Conservation (phyloP, 1,284 basidiomycete genomes). For the Flammula alnicola region DNA sequence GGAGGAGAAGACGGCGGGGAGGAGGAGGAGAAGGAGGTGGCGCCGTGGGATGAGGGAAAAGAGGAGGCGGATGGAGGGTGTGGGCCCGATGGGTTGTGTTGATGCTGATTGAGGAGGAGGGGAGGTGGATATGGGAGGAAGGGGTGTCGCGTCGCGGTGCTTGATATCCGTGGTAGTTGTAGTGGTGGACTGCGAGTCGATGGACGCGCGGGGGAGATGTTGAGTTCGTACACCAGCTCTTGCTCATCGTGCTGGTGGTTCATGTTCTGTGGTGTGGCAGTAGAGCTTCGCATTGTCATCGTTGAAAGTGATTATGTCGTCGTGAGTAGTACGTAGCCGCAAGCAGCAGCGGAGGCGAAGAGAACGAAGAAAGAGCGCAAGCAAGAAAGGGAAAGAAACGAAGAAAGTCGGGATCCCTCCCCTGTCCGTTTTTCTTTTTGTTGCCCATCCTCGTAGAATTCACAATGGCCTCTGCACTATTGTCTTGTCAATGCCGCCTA, state of each 20-base stretch:
- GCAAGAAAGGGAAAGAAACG: no score
- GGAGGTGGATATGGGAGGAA: conserved; percentile 9
- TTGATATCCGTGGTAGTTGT: conserved; percentile 7
- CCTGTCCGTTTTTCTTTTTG: no score
- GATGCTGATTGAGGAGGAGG: background rate
- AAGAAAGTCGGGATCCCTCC: no score
- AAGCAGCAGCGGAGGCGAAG: no score
- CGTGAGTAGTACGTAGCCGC: no score
- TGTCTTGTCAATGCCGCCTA: no score
- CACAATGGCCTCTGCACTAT: no score
- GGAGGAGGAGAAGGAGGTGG: conserved; percentile 61
- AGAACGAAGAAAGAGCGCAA: no score
- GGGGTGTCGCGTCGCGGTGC: background rate
- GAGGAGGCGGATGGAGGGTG: conserved; percentile 52
- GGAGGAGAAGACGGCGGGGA: conserved; percentile 77
- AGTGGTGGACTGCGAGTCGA: conserved; percentile 22
- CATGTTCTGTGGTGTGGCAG: no score
- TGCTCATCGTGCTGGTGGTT: background rate
- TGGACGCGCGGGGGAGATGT: conserved; percentile 35
- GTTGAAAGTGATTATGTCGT: no score
- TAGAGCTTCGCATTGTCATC: no score
- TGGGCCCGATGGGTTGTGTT: conserved; percentile 7
- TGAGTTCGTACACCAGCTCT: conserved; percentile 34
- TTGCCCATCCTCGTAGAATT: no score
- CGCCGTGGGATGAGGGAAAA: conserved; percentile 66